Percentiles rank a stretch among this genome's conserved stretches.
Conservation (phyloP, 1,139 yeast genomes). For the Pneumocystis sp. region DNA sequence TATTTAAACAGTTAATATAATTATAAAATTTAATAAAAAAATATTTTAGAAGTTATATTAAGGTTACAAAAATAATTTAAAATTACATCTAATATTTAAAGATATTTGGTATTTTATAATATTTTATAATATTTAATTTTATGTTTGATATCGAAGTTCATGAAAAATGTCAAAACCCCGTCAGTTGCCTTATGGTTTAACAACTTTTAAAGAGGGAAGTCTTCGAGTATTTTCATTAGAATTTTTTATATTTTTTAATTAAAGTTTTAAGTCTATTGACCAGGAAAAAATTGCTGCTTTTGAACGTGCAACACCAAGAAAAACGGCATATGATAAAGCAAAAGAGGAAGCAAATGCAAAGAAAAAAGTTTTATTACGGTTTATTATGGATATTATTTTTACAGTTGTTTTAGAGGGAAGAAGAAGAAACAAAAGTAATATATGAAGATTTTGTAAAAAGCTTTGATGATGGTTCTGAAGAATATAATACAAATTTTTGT, state of each 20-base stretch:
- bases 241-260: neutral
- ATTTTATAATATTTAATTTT: neutral
- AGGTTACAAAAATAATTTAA: no score
- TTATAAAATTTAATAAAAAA: neutral
- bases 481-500: neutral
- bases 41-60: no score
- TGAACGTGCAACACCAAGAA: constrained; percentile 5
- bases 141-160: neutral
- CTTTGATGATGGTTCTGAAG: neutral
- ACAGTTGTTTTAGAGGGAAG: constrained; percentile 5
- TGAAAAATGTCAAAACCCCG: neutral
- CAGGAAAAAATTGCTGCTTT: constrained; percentile 6
- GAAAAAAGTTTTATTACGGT: neutral
- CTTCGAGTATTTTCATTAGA: neutral
- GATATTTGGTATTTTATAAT: no score
- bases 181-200: neutral
- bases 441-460: constrained; percentile 12
- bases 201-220: neutral
- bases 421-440: constrained; percentile 13
- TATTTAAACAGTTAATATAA: neutral
- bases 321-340: constrained; percentile 14
- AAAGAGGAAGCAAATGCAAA: constrained; percentile 12
- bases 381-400: neutral
- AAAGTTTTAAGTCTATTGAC: constrained; percentile 8
- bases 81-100: no score